These are phyloP conservation scores for Alternaria sp. DNA, from an alignment of 2,329 filamentous ascomycete genomes.

Conservation along the genomic window DNA sequence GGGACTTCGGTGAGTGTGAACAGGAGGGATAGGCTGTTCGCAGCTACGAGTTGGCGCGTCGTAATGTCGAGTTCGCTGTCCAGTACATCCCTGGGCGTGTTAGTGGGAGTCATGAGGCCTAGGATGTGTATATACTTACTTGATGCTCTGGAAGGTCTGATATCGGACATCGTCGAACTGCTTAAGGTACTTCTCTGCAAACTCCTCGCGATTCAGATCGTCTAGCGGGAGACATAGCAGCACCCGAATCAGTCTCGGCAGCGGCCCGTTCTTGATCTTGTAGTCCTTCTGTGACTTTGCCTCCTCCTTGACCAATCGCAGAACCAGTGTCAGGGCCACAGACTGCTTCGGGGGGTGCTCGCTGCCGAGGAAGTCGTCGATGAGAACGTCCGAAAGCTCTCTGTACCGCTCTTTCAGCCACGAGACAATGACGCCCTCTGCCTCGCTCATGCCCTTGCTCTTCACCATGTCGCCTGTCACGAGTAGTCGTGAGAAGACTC, in stretches of 20 bases:
- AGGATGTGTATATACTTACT: slow-evolving; percentile 59
- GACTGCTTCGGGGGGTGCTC: slow-evolving; percentile 68
- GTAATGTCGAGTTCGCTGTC: slow-evolving; percentile 34
- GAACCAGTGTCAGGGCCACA: slow-evolving; percentile 77
- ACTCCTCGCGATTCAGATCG: slow-evolving; percentile 71
- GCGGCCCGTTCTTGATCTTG: slow-evolving; percentile 71
- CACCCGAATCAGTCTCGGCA: slow-evolving; percentile 68
- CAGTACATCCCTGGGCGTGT: slow-evolving; percentile 29
- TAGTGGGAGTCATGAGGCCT: not conserved
- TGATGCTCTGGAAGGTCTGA: slow-evolving; percentile 77
- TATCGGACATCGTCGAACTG: slow-evolving; percentile 85
- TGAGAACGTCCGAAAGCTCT: slow-evolving; percentile 71
- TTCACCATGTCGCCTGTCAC: slow-evolving; percentile 73
- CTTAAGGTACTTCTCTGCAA: slow-evolving; percentile 78
- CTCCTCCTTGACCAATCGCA: slow-evolving; percentile 85
- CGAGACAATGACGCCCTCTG: slow-evolving; percentile 73
- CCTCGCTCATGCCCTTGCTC: slow-evolving; percentile 70
- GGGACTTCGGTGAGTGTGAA: slow-evolving; percentile 74
- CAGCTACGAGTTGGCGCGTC: slow-evolving; percentile 36
- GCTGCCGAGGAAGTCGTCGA: slow-evolving; percentile 63
- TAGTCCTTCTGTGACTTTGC: slow-evolving; percentile 54
- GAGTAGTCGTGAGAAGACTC: slow-evolving; percentile 83
- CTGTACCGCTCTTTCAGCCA: slow-evolving; percentile 80
- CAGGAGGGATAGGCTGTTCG: slow-evolving; percentile 68
- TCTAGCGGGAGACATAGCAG: slow-evolving; percentile 66